A percentile compares a stretch with the other conserved stretches of the same genome.
phyloP scores from a whole-genome alignment of 257 asterid genomes.

The Primulina huaijiensis region DNA sequence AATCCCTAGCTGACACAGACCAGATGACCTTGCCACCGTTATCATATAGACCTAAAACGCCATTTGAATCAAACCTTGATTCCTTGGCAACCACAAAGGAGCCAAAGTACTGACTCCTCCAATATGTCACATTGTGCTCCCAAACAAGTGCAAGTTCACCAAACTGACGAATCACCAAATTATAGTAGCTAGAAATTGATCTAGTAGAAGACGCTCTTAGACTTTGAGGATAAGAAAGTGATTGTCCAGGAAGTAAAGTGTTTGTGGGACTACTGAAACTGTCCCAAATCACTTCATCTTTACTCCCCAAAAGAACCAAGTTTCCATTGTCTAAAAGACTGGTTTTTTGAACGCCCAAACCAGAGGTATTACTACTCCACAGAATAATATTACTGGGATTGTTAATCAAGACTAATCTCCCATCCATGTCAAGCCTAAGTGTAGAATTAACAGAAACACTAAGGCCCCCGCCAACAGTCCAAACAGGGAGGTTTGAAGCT shows the following conservation, averaged over 20 bases:
- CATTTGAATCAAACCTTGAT: slow-evolving; percentile 44
- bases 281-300: slow-evolving; percentile 52
- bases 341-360: slow-evolving; percentile 52
- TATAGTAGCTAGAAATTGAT: slow-evolving; percentile 52
- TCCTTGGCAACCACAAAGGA: slow-evolving; percentile 29
- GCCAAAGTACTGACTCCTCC: slow-evolving; percentile 47
- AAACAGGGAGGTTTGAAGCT: slow-evolving; percentile 51
- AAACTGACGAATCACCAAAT: slow-evolving; percentile 34
- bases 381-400: slow-evolving; percentile 38
- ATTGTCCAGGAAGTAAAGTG: slow-evolving; percentile 59
- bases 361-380: slow-evolving; percentile 65
- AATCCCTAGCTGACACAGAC: slow-evolving; percentile 56
- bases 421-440: slow-evolving; percentile 28
- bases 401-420: slow-evolving; percentile 48
- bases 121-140: slow-evolving; percentile 75
- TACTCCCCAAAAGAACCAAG: slow-evolving; percentile 44
- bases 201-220: slow-evolving; percentile 53
- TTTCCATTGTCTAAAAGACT: slow-evolving; percentile 60
- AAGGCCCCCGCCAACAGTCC: slow-evolving; percentile 65
- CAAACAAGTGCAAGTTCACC: slow-evolving; percentile 58
- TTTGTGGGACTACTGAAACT: slow-evolving; percentile 57
- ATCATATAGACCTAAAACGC: slow-evolving; percentile 50
- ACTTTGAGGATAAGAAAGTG: slow-evolving; percentile 47
- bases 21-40: slow-evolving; percentile 36
- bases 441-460: slow-evolving; percentile 49